phyloP scores from a whole-genome alignment of 345 rosid genomes.

The Populus ilicifolia region DNA sequence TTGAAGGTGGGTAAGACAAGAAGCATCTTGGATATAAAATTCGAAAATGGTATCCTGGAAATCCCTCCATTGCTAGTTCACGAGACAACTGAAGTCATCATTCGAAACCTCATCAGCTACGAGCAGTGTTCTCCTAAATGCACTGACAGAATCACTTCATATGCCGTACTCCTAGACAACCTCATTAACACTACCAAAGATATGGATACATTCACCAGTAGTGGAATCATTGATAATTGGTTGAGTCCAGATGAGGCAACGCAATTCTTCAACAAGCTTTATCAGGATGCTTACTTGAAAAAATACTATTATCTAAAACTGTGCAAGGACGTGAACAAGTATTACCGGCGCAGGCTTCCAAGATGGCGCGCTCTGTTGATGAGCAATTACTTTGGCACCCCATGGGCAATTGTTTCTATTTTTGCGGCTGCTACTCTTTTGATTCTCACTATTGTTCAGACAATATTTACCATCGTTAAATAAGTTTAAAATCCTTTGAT shows the following conservation, averaged over 20 bases:
- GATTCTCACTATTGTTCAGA: slow-evolving; percentile 8
- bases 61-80: slow-evolving; percentile 14
- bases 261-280: slow-evolving; percentile 22
- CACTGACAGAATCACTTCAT: slow-evolving; percentile 7
- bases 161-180: slow-evolving; percentile 16
- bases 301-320: neutral
- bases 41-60: neutral
- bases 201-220: slow-evolving; percentile 2
- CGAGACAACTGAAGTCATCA: slow-evolving; percentile 15
- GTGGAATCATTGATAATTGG: slow-evolving; percentile 13
- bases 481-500: too few relatives aligned
- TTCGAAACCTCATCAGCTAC: slow-evolving; percentile 23
- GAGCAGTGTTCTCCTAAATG: slow-evolving; percentile 13
- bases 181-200: slow-evolving; percentile 11
- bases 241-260: slow-evolving; percentile 16
- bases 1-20: neutral
- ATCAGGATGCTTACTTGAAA: slow-evolving; percentile 10
- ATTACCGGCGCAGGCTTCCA: neutral
- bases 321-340: neutral
- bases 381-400: neutral
- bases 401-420: slow-evolving; percentile 1
- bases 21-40: slow-evolving; percentile 15
- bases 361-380: slow-evolving; percentile 1
- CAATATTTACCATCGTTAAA: neutral
- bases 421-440: neutral